Percentiles rank a stretch among this genome's conserved stretches.
phyloP scores from a whole-genome alignment of 1,139 yeast species.

The Debaryomyces singareniensis region DNA sequence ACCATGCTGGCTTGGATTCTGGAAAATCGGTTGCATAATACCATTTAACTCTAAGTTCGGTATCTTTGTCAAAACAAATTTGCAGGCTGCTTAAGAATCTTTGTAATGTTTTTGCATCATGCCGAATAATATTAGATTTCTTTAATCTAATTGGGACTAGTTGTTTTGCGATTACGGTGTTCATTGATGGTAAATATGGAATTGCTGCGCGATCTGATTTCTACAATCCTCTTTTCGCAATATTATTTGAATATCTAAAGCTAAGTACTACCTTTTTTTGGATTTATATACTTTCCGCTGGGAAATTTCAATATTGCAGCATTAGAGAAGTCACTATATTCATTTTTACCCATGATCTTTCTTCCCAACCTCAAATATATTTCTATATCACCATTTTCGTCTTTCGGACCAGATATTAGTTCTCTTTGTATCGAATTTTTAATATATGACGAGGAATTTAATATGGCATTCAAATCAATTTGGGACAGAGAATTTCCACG shows the following conservation, averaged over 20 bases:
- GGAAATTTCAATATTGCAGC: slow-evolving; percentile 58
- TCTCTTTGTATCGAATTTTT: slow-evolving; percentile 25
- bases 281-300: slow-evolving; percentile 41
- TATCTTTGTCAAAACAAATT: too few relatives aligned
- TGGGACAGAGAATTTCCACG: slow-evolving; percentile 43
- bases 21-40: slow-evolving; percentile 82
- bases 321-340: slow-evolving; percentile 48
- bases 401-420: slow-evolving; percentile 14
- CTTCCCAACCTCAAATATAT: slow-evolving; percentile 52
- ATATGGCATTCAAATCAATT: slow-evolving; percentile 34
- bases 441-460: slow-evolving; percentile 29
- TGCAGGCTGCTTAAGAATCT: too few relatives aligned
- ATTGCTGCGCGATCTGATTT: too few relatives aligned
- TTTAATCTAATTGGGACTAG: too few relatives aligned
- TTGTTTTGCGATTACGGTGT: too few relatives aligned
- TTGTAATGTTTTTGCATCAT: too few relatives aligned
- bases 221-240: too few relatives aligned
- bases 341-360: slow-evolving; percentile 33
- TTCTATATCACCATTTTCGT: slow-evolving; percentile 25
- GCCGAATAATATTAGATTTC: too few relatives aligned
- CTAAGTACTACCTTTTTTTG: slow-evolving; percentile 39
- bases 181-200: too few relatives aligned
- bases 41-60: slow-evolving; percentile 42
- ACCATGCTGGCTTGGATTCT: slow-evolving; percentile 56
- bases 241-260: neutral